Conservation (phyloP, 345 rosid species). For the Erysimum cheiranthoides region DNA sequence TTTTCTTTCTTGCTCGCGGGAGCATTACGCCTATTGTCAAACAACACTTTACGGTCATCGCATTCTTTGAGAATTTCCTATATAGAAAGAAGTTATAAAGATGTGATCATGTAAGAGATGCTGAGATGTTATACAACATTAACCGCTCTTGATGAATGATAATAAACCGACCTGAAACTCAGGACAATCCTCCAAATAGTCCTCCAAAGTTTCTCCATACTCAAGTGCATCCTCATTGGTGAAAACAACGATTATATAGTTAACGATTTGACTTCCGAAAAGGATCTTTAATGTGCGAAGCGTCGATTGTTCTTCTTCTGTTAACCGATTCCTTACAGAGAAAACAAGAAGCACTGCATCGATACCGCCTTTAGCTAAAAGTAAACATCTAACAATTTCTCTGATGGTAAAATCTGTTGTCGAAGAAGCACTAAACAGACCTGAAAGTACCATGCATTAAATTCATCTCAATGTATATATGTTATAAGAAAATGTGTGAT, state of each 20-base stretch:
- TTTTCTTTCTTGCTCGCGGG: conserved; percentile 8
- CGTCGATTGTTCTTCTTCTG: conserved; percentile 40
- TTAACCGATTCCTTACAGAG: conserved; percentile 38
- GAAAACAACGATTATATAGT: conserved; percentile 44
- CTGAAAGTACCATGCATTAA: conserved; percentile 21
- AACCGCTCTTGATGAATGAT: neutral
- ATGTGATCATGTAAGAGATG: conserved; percentile 10
- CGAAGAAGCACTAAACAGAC: conserved; percentile 41
- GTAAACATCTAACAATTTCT: conserved; percentile 40
- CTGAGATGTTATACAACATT: neutral
- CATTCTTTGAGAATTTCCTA: conserved; percentile 44
- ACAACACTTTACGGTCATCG: conserved; percentile 41
- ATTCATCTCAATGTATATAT: neutral
- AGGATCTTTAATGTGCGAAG: conserved; percentile 32
- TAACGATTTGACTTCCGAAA: conserved; percentile 35
- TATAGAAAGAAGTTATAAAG: neutral
- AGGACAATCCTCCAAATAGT: conserved; percentile 36
- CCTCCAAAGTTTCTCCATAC: conserved; percentile 32
- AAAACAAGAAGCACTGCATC: conserved; percentile 45
- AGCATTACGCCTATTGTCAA: conserved; percentile 36
- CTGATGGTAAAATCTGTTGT: conserved; percentile 32
- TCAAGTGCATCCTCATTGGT: conserved; percentile 41
- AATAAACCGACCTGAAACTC: conserved; percentile 33
- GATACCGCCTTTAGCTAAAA: conserved; percentile 34
- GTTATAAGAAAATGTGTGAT: neutral